phyloP scores from a whole-genome alignment of 1,284 basidiomycete species.

The Cryptococcus floricola region DNA sequence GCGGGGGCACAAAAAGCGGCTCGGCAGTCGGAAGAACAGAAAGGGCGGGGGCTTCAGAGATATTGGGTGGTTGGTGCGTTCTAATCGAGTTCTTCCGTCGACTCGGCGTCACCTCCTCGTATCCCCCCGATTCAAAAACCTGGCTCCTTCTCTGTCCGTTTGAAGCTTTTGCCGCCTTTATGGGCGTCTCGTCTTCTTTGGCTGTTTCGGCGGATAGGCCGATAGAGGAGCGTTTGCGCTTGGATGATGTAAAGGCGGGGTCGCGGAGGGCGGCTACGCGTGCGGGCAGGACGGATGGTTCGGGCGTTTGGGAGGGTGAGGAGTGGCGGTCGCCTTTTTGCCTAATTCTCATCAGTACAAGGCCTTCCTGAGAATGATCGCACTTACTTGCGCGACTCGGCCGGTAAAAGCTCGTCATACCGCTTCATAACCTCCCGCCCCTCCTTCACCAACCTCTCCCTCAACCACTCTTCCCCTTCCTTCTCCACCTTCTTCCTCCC shows the following conservation, averaged over 20 bases:
- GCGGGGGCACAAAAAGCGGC: background rate
- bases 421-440: slow-evolving; percentile 43
- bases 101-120: background rate
- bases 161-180: background rate
- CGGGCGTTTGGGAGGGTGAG: slow-evolving; percentile 21
- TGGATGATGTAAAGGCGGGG: slow-evolving; percentile 1
- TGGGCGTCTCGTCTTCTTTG: background rate
- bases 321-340: background rate
- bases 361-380: background rate
- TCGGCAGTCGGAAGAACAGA: background rate
- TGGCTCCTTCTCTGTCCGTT: background rate
- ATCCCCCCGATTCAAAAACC: background rate
- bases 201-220: background rate
- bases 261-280: slow-evolving; percentile 32
- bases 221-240: slow-evolving; percentile 4
- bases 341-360: background rate
- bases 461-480: slow-evolving; percentile 40
- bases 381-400: slow-evolving; percentile 26
- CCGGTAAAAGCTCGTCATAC: slow-evolving; percentile 36
- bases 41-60: background rate
- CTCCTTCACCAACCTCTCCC: slow-evolving; percentile 34
- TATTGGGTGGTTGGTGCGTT: background rate
- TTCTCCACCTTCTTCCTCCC: slow-evolving; percentile 31
- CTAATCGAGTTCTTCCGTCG: background rate
- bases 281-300: slow-evolving; percentile 20